phyloP scores from a whole-genome alignment of 2,329 filamentous ascomycete genomes.

The Ascochyta clinopodiicola region DNA sequence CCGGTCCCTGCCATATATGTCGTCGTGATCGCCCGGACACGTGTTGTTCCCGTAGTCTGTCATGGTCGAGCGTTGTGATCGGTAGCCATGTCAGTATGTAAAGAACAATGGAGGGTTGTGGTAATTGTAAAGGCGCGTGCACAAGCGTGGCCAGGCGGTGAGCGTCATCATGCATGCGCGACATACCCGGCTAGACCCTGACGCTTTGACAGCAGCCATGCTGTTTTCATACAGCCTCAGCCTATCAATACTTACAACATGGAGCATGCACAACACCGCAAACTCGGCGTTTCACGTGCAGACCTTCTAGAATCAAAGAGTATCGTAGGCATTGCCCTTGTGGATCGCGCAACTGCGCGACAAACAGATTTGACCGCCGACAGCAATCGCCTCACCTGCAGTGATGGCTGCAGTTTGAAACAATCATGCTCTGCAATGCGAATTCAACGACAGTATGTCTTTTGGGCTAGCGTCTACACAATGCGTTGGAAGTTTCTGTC shows the following conservation, averaged over 20 bases:
- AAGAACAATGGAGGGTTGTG: conserved; percentile 1
- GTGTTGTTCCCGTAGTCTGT: conserved; percentile 22
- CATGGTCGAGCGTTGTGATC: conserved; percentile 26
- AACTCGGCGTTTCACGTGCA: conserved; percentile 2
- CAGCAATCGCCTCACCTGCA: too few species aligned
- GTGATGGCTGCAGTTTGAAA: too few species aligned
- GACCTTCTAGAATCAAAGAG: background rate
- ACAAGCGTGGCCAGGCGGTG: conserved; percentile 12
- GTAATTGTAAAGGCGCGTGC: conserved; percentile 6
- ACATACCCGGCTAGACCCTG: conserved; percentile 1
- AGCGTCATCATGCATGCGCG: conserved; percentile 15
- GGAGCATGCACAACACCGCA: background rate
- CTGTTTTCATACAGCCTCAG: background rate
- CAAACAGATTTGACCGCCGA: background rate
- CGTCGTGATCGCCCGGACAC: conserved; percentile 26
- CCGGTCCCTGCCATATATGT: conserved; percentile 41
- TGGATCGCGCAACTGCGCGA: background rate
- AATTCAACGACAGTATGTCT: too few species aligned
- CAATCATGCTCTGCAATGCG: too few species aligned
- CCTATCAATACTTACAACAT: conserved; percentile 6
- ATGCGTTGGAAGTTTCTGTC: too few species aligned
- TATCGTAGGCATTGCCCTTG: background rate
- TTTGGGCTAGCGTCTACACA: too few species aligned
- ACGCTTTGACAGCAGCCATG: conserved; percentile 1
- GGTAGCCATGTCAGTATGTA: conserved; percentile 11